These are phyloP conservation scores for Arthroderma sp. DNA, from an alignment of 2,329 filamentous ascomycete species.

Conservation along the genomic window DNA sequence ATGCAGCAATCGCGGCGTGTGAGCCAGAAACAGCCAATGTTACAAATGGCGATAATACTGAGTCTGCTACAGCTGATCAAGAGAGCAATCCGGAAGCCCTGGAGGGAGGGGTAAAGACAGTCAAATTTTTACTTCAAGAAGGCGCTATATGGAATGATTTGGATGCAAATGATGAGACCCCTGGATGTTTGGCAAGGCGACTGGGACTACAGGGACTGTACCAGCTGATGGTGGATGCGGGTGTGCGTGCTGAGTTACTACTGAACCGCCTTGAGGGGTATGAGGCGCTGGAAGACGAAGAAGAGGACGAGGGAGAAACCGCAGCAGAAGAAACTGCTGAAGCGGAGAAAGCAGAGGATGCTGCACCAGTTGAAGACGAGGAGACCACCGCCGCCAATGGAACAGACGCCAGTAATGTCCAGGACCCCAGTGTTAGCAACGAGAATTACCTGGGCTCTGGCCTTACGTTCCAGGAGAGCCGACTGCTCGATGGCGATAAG, in stretches of 20 bases:
- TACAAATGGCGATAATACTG: slow-evolving; percentile 17
- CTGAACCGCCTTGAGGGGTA: slow-evolving; percentile 74
- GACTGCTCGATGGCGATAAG: slow-evolving; percentile 58
- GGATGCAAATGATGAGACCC: slow-evolving; percentile 74
- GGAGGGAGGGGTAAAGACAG: slow-evolving; percentile 52
- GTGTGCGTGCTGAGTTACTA: slow-evolving; percentile 78
- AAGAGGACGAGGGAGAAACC: slow-evolving; percentile 24
- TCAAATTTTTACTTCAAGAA: slow-evolving; percentile 67
- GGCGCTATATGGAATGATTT: slow-evolving; percentile 98
- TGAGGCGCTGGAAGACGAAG: slow-evolving; percentile 48
- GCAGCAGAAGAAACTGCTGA: slow-evolving; percentile 6
- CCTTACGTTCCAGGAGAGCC: slow-evolving; percentile 52
- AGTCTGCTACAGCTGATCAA: slow-evolving; percentile 17
- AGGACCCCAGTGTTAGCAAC: slow-evolving; percentile 42
- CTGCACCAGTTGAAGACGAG: background rate
- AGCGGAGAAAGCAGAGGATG: slow-evolving; percentile 7
- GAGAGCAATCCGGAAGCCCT: slow-evolving; percentile 28
- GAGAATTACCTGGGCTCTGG: slow-evolving; percentile 56
- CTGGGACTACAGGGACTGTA: slow-evolving; percentile 63
- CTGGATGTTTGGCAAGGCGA: slow-evolving; percentile 67
- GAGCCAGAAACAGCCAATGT: slow-evolving; percentile 30
- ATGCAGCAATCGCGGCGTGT: slow-evolving; percentile 75
- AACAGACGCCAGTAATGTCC: slow-evolving; percentile 8
- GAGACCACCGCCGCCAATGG: background rate
- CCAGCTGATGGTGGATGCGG: slow-evolving; percentile 72